phyloP scores from a whole-genome alignment of 2,329 filamentous ascomycete species.

The Mycosphaerella sp. region DNA sequence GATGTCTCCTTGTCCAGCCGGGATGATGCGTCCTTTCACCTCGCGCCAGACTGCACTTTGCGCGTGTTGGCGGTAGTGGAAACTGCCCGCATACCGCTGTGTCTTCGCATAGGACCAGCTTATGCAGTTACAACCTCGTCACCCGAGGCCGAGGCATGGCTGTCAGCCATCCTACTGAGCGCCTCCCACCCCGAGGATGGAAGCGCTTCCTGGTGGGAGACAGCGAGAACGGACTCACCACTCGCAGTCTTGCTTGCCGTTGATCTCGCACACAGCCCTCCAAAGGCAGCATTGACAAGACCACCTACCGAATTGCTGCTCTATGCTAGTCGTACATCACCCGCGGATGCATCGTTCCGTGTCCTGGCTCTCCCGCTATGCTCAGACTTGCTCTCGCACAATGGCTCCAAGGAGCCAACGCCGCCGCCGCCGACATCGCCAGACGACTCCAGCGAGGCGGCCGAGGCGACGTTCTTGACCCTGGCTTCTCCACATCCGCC shows the following conservation, averaged over 20 bases:
- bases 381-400: conserved; percentile 35
- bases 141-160: conserved; percentile 19
- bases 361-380: conserved; percentile 42
- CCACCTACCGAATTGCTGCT: conserved; percentile 38
- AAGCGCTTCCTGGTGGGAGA: conserved; percentile 19
- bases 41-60: conserved; percentile 12
- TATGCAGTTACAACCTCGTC: conserved; percentile 8
- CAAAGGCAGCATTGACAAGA: neutral
- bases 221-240: conserved; percentile 18
- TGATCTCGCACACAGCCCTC: neutral
- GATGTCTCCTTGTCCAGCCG: conserved; percentile 8
- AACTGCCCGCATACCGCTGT: conserved; percentile 18
- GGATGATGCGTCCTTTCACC: neutral
- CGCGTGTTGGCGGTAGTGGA: conserved; percentile 21
- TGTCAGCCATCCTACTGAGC: conserved; percentile 18
- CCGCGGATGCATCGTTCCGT: neutral
- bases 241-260: conserved; percentile 19
- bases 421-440: conserved; percentile 29
- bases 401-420: conserved; percentile 14
- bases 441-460: conserved; percentile 1
- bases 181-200: conserved; percentile 1
- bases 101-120: conserved; percentile 10
- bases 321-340: conserved; percentile 36
- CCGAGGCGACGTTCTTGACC: conserved; percentile 26
- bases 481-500: neutral